Base-by-base conservation (phyloP, 2,329 filamentous ascomycete species). In the Cladosporium austrohemisphaericum region DNA sequence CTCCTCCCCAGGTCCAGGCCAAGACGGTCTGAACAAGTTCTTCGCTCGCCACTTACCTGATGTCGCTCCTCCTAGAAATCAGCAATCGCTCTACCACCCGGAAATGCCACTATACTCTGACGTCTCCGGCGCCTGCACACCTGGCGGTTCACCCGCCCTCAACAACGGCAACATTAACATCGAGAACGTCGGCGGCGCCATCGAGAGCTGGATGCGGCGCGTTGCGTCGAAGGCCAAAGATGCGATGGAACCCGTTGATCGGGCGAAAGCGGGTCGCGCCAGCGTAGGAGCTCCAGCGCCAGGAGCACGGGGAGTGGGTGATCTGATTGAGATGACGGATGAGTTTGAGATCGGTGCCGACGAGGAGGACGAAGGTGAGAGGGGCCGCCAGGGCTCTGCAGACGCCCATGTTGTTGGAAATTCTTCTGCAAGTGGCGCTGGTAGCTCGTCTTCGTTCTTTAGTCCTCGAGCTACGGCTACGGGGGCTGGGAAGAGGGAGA, bases 191-290 rank as follows among this genome's bases (percentile, higher is more conserved):
- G 90, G 91, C 1, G 86, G 88, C 5, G 85, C 86, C 2, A 84
- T 97, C 23, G 93, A 97, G 69, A 86, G 84, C 1, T 98, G 93
- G 90, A 75, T 97, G 52, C 78, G 91, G 52, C 88, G 89, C 54
- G 83, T 95, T 29, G 88, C 89, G 52, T 74, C 78, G 5, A 84
- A 84, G 61, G 76, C 79, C 4, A 69, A 65, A 32, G 66, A 46
- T 8, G 56, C 53, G 8, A 52, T 57, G 45, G 51, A 56, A 25
- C 46, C 51, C 8, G 45, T 55, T 5, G 55, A 55, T 23, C 26
- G 51, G 31, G 49, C 49, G 8, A 52, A 41, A 32, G 56, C 55
- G 19, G 58, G 54, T 16, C 57, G 64, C 60, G 57, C 66, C 52
- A 49, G 58, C 22, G 55, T 62, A 49, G 47, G 70, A 43, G 54